phyloP scores from a whole-genome alignment of 768 basidiomycete species.

The Punctularia strigosozonata region DNA sequence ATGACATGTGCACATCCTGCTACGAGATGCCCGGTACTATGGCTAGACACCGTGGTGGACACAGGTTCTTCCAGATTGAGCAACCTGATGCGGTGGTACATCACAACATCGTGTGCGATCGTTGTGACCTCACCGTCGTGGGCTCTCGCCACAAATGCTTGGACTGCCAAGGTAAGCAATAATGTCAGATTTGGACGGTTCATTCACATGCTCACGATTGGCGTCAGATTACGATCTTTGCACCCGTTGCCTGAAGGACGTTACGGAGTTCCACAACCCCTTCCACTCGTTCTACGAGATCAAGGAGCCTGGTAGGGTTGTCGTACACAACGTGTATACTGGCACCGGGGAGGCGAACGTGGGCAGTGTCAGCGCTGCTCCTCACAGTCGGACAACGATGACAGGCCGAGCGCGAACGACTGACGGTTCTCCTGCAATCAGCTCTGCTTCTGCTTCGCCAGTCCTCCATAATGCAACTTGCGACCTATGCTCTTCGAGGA shows the following conservation, averaged over 20 bases:
- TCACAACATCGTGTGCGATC: conserved; percentile 51
- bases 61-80: too few species aligned
- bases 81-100: conserved; percentile 32
- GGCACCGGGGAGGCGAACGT: conserved; percentile 23
- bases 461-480: conserved; percentile 58
- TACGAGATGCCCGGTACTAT: too few species aligned
- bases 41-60: too few species aligned
- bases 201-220: neutral
- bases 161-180: conserved; percentile 51
- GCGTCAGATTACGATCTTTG: conserved; percentile 63
- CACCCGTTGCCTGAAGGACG: conserved; percentile 38
- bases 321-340: conserved; percentile 48
- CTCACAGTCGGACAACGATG: too few species aligned
- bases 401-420: too few species aligned
- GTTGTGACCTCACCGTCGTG: conserved; percentile 41
- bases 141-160: conserved; percentile 74
- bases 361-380: conserved; percentile 2
- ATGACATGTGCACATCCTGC: too few species aligned
- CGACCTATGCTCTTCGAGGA: conserved; percentile 64
- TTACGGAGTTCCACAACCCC: conserved; percentile 42
- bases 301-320: conserved; percentile 47
- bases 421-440: neutral
- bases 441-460: conserved; percentile 6
- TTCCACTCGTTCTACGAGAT: conserved; percentile 67
- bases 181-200: conserved; percentile 1